These are phyloP conservation scores for Graphium sp. DNA, from an alignment of 2,329 filamentous ascomycete species.

Conservation along the genomic window DNA sequence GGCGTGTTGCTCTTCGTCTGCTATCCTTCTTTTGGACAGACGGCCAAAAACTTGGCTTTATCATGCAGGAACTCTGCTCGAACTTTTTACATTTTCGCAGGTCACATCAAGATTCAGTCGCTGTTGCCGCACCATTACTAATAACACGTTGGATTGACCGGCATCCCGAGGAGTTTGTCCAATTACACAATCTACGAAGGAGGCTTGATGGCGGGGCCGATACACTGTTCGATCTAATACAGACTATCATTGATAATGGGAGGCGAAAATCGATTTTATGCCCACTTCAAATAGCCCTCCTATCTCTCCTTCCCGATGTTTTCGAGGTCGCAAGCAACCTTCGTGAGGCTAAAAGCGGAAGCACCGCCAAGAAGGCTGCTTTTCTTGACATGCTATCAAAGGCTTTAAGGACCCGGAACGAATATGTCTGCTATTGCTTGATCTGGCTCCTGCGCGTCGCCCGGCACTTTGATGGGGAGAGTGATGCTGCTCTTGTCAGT, in stretches of 20 bases:
- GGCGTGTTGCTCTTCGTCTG: conserved; percentile 38
- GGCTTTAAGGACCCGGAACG: conserved; percentile 44
- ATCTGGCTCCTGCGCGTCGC: conserved; percentile 45
- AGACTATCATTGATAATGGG: conserved; percentile 40
- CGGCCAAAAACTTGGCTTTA: conserved; percentile 37
- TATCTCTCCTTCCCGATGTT: conserved; percentile 50
- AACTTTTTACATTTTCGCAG: conserved; percentile 51
- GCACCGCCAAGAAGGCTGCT: conserved; percentile 47
- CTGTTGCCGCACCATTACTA: conserved; percentile 42
- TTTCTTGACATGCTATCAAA: conserved; percentile 50
- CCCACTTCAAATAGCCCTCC: conserved; percentile 43
- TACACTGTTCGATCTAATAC: conserved; percentile 53
- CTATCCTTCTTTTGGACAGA: conserved; percentile 51
- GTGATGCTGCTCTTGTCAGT: conserved; percentile 45
- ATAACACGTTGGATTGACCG: conserved; percentile 51
- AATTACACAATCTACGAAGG: conserved; percentile 40
- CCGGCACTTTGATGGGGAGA: conserved; percentile 45
- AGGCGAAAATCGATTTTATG: conserved; percentile 38
- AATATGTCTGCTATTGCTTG: conserved; percentile 50
- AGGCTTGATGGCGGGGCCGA: conserved; percentile 49
- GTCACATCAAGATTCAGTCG: conserved; percentile 45
- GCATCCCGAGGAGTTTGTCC: conserved; percentile 46
- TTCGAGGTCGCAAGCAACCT: conserved; percentile 55
- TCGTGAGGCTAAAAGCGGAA: conserved; percentile 42
- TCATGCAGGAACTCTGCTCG: conserved; percentile 50